Evolutionary conservation across 306 rosid species (phyloP).

Genomic region (Styphnolobium japonicum): DNA sequence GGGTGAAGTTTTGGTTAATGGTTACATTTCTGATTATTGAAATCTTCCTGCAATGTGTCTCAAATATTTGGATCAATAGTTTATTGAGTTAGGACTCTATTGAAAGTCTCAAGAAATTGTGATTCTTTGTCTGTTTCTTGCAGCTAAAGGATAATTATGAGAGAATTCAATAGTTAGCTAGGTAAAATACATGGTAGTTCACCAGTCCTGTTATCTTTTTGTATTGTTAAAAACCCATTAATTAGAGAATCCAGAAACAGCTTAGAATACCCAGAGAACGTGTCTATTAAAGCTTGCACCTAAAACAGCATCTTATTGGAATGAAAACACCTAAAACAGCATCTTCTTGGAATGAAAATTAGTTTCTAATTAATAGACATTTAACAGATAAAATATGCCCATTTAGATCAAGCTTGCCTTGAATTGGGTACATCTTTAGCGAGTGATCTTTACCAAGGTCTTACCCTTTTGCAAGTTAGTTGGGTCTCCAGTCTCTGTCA

Average conservation of each 20-base stretch:
- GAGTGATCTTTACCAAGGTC: neutral
- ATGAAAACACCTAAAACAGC: too few species aligned
- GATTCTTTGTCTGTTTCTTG: neutral
- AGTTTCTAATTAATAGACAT: neutral
- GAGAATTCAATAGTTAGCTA: neutral
- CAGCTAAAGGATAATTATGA: neutral
- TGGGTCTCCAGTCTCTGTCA: neutral
- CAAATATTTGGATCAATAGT: neutral
- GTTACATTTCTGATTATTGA: neutral
- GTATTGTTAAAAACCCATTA: neutral
- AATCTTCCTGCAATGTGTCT: neutral
- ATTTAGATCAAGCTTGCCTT: slow-evolving; percentile 7
- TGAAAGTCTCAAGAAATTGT: neutral
- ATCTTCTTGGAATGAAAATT: neutral
- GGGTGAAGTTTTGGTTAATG: neutral
- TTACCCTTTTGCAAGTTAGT: neutral
- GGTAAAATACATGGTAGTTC: neutral
- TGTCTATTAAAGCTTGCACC: neutral
- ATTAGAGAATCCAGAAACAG: neutral
- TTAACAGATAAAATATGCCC: neutral
- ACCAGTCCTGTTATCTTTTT: slow-evolving; percentile 3
- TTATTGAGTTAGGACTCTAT: neutral
- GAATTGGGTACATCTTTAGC: neutral
- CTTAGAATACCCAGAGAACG: neutral
- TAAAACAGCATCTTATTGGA: neutral